phyloP scores from a whole-genome alignment of 73 alveolate genomes.

The Durusdinium trenchii region DNA sequence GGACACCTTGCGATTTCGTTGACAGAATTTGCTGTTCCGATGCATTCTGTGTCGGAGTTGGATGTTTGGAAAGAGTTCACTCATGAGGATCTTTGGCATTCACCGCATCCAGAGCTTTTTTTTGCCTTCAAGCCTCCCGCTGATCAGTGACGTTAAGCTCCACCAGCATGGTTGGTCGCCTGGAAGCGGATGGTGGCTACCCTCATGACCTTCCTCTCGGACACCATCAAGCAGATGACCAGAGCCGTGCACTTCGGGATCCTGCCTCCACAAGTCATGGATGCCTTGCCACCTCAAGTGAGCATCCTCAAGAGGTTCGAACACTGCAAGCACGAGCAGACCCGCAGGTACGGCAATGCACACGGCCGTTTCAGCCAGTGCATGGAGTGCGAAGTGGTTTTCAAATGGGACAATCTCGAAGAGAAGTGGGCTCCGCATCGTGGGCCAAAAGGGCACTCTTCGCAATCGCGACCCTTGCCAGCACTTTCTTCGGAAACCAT shows the following conservation, averaged over 20 bases:
- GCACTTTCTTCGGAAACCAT: conserved; percentile 16
- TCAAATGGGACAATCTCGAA: neutral
- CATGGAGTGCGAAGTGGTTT: conserved; percentile 7
- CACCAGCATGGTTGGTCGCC: conserved; percentile 4
- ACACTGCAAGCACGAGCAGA: neutral
- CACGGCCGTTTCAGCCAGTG: conserved; percentile 17
- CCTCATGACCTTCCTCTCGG: neutral
- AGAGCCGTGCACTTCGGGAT: conserved; percentile 8
- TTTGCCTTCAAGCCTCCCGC: neutral
- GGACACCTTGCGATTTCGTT: conserved; percentile 6
- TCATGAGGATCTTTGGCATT: neutral
- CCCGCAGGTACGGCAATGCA: neutral
- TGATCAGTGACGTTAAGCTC: neutral
- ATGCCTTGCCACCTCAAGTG: neutral
- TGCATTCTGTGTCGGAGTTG: neutral
- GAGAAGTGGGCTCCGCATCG: neutral
- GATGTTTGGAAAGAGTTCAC: neutral
- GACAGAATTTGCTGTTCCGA: neutral
- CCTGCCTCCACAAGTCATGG: neutral
- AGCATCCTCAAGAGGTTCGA: neutral
- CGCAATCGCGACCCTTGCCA: conserved; percentile 22
- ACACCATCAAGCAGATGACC: neutral
- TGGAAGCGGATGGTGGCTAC: neutral
- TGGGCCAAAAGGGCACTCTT: conserved; percentile 1
- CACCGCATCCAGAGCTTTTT: conserved; percentile 29